phyloP scores from a whole-genome alignment of 805 yeast genomes.

The Candida patagonica region DNA sequence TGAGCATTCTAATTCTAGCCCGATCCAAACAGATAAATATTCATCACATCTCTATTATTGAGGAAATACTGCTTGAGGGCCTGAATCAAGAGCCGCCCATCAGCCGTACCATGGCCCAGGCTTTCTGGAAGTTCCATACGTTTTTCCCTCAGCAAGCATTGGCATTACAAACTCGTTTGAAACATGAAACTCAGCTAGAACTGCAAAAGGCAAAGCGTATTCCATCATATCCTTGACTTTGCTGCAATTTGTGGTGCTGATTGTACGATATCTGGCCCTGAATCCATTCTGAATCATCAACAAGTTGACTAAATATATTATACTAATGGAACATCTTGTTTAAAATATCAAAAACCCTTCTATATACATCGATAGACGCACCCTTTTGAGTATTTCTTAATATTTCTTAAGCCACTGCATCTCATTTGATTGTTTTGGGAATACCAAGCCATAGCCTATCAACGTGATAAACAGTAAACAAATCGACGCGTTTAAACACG shows the following conservation, averaged over 20 bases:
- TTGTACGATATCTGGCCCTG: too few species aligned
- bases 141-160: constrained; percentile 3
- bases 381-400: too few species aligned
- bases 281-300: too few species aligned
- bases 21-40: background rate
- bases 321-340: too few species aligned
- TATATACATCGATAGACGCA: too few species aligned
- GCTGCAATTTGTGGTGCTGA: too few species aligned
- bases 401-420: background rate
- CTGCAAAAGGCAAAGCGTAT: background rate
- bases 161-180: background rate
- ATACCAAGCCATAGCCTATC: too few species aligned
- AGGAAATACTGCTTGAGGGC: background rate
- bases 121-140: constrained; percentile 1
- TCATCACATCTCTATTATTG: background rate
- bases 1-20: background rate
- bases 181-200: background rate
- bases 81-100: background rate
- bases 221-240: background rate
- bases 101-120: constrained; percentile 1
- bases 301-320: too few species aligned
- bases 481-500: too few species aligned
- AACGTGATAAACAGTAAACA: background rate
- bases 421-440: background rate
- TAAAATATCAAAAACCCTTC: too few species aligned